These are phyloP conservation scores for Pythium guiyangense DNA, from an alignment of 352 stramenopile species.

Conservation along the genomic window DNA sequence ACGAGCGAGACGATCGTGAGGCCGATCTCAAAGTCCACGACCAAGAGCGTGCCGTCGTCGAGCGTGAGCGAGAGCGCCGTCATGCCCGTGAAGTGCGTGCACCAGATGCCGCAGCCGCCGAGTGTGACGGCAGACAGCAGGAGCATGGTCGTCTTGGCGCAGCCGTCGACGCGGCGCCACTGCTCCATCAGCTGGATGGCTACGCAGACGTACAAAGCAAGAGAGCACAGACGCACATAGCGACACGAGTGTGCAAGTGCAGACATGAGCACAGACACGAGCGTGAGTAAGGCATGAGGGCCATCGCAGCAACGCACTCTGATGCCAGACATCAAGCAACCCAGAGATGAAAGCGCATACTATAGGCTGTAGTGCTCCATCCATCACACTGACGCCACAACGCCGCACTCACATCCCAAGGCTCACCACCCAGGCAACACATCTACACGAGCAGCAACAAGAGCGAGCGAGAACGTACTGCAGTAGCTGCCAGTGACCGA, in stretches of 20 bases:
- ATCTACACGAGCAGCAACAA: no score
- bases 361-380: no score
- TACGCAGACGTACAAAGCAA: constrained; percentile 8
- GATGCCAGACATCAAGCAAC: no score
- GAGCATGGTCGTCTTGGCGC: constrained; percentile 34
- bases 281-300: background rate
- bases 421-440: no score
- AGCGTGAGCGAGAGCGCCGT: constrained; percentile 31
- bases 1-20: constrained; percentile 54
- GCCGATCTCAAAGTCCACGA: constrained; percentile 46
- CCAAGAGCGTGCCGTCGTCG: constrained; percentile 29
- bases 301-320: no score
- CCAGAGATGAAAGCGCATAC: no score
- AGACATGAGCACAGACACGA: background rate
- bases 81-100: constrained; percentile 71
- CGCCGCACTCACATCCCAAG: no score
- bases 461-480: constrained; percentile 33
- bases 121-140: constrained; percentile 32
- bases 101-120: constrained; percentile 59
- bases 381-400: no score
- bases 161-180: constrained; percentile 31
- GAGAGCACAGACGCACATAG: background rate
- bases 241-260: background rate
- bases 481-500: constrained; percentile 57
- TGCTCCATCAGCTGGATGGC: constrained; percentile 72